Base-by-base conservation (phyloP, 2,329 filamentous ascomycete genomes). In the Pestalotiopsis sp. region DNA sequence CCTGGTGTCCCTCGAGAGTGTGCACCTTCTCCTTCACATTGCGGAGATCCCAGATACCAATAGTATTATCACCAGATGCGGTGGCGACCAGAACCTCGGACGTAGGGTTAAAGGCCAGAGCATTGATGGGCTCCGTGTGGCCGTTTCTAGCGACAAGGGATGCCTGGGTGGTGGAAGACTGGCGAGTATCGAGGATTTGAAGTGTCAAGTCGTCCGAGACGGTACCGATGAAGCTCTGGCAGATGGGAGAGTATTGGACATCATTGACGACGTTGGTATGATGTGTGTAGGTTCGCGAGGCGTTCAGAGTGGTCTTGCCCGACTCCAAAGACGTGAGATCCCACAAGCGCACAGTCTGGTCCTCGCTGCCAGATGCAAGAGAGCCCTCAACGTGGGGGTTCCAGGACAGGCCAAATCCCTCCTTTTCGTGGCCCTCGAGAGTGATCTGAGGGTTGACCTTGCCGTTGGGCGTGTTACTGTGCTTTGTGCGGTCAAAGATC, bases 401-500 rank as follows among this genome's bases (percentile, higher is more conserved):
- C 96, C 96, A 99, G 78, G 91, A 92, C 65, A 99, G 84, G 1
- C 94, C 96, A 75, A 97, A 99, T 0, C 96, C 96, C 80, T 99
- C 96, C 70, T 89, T 88, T 68, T 88, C 90, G 80, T 99, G 96
- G 3, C 96, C 96, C 57, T 92, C 82, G 30, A 98, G 88, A 77
- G 93, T 92, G 67, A 97, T 90, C 77, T 98, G 93, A 30, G 94
- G 91, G 73, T 91, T 93, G 67, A 94, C 86, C 65, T 86, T 89
- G 69, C 91, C 91, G 30, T 90, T 88, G 7, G 95, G 94, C 70
- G 91, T 84, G 67, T 91, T 89, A 62, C 91, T 91, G 78, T 98
- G 95, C 85, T 98, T 98, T 65, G 95, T 97, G 72, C 95, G 91
- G 82, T 99, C 96, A 82, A 97, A 99, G 73, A 99, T 90, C 78